phyloP scores from a whole-genome alignment of 129 eudicot species.

The Scalesia atractyloides region DNA sequence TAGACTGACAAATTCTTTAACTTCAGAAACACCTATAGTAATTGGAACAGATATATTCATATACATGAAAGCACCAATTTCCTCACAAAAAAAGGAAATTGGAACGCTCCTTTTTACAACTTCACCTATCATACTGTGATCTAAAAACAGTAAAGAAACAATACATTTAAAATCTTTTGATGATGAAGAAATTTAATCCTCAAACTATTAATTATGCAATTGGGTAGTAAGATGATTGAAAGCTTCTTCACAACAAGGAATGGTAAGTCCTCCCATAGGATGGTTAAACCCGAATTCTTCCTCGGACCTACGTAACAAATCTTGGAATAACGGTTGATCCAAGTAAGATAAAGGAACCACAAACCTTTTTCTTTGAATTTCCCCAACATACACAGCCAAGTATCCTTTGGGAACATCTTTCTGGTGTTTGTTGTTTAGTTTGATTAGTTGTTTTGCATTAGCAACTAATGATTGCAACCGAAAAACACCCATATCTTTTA shows the following conservation, averaged over 20 bases:
- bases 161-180: slow-evolving; percentile 14
- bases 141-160: slow-evolving; percentile 4
- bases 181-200: neutral
- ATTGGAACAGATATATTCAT: slow-evolving; percentile 5
- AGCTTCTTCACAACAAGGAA: slow-evolving; percentile 45
- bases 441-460: slow-evolving; percentile 34
- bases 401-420: slow-evolving; percentile 53
- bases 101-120: slow-evolving; percentile 24
- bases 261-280: slow-evolving; percentile 51
- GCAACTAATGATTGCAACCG: slow-evolving; percentile 28
- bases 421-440: slow-evolving; percentile 18
- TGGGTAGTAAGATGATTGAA: slow-evolving; percentile 32
- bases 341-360: slow-evolving; percentile 46
- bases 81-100: slow-evolving; percentile 1
- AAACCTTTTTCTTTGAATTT: slow-evolving; percentile 36
- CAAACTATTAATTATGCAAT: slow-evolving; percentile 18
- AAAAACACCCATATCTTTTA: slow-evolving; percentile 28
- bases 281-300: slow-evolving; percentile 54
- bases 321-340: slow-evolving; percentile 47
- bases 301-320: slow-evolving; percentile 34
- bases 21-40: neutral
- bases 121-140: slow-evolving; percentile 10
- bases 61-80: slow-evolving; percentile 1
- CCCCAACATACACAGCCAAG: slow-evolving; percentile 58
- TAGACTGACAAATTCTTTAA: neutral